Conservation (phyloP, 1,284 basidiomycete species). For the Trichosporon sp. region DNA sequence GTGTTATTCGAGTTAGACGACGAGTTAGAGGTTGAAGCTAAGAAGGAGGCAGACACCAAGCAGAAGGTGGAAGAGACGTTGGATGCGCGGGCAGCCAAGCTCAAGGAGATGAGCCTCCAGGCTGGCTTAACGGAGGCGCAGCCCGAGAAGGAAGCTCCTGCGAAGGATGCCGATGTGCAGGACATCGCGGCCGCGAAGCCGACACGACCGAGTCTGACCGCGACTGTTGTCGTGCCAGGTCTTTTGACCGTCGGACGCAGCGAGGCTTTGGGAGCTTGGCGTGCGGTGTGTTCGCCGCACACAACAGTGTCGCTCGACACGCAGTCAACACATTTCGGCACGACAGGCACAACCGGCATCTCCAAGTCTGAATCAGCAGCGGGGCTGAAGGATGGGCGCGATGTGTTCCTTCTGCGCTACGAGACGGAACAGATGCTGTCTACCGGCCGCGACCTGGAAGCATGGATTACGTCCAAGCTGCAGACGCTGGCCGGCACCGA, state of each 20-base stretch:
- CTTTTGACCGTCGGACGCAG: slow-evolving; percentile 56
- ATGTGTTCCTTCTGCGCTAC: slow-evolving; percentile 57
- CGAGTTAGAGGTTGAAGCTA: slow-evolving; percentile 33
- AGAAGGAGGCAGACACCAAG: slow-evolving; percentile 73
- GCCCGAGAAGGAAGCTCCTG: not conserved
- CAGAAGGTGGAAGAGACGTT: slow-evolving; percentile 65
- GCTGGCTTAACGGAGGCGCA: slow-evolving; percentile 7
- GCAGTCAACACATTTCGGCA: not conserved
- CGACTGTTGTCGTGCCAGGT: slow-evolving; percentile 59
- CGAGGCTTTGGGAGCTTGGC: slow-evolving; percentile 58
- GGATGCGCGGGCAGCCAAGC: slow-evolving; percentile 19
- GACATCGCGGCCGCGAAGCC: slow-evolving; percentile 32
- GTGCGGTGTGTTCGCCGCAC: slow-evolving; percentile 42
- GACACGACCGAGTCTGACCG: slow-evolving; percentile 50
- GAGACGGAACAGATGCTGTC: slow-evolving; percentile 57
- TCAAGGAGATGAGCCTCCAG: not conserved
- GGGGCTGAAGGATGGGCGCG: slow-evolving; percentile 53
- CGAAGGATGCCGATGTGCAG: not conserved
- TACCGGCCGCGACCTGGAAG: slow-evolving; percentile 57
- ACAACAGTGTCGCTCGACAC: not conserved
- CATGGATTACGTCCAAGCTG: slow-evolving; percentile 55
- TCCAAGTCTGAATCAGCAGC: not conserved
- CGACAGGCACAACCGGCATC: not conserved
- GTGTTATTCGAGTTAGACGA: slow-evolving; percentile 27
- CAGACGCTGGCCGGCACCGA: slow-evolving; percentile 57